These are phyloP conservation scores for Pichiaceae sp. DNA, from an alignment of 1,139 yeast species.

Conservation along the genomic window DNA sequence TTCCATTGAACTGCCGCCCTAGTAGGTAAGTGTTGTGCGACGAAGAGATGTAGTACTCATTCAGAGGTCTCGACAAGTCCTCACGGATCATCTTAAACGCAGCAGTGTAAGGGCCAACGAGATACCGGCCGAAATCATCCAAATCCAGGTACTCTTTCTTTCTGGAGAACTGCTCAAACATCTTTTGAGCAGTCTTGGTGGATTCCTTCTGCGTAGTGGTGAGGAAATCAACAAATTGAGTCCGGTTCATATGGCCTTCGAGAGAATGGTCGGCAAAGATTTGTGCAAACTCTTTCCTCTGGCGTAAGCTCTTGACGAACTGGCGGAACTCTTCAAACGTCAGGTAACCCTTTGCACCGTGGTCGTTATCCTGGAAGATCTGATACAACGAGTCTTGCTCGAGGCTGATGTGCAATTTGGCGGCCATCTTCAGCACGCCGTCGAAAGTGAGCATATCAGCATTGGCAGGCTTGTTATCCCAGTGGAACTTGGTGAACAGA, in stretches of 20 bases:
- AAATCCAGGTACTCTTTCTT: constrained; percentile 10
- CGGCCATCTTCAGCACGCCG: constrained; percentile 60
- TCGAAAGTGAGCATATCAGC: constrained; percentile 47
- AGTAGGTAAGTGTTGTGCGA: constrained; percentile 90
- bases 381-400: constrained; percentile 25
- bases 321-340: constrained; percentile 64
- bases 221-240: constrained; percentile 40
- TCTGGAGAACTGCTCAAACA: constrained; percentile 39
- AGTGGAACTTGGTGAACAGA: constrained; percentile 43
- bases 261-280: constrained; percentile 28
- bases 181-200: constrained; percentile 15
- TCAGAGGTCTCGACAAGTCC: constrained; percentile 63
- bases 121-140: constrained; percentile 36
- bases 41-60: constrained; percentile 81
- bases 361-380: constrained; percentile 16
- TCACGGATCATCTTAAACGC: constrained; percentile 26
- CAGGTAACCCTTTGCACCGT: constrained; percentile 34
- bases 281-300: constrained; percentile 39
- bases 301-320: constrained; percentile 49
- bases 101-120: constrained; percentile 39
- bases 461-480: constrained; percentile 41
- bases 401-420: constrained; percentile 58
- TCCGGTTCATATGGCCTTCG: constrained; percentile 22
- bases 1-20: constrained; percentile 91
- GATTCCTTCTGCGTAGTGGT: constrained; percentile 42